These are phyloP conservation scores for Laguncularia racemosa DNA, from an alignment of 345 rosid genomes.

Conservation along the genomic window DNA sequence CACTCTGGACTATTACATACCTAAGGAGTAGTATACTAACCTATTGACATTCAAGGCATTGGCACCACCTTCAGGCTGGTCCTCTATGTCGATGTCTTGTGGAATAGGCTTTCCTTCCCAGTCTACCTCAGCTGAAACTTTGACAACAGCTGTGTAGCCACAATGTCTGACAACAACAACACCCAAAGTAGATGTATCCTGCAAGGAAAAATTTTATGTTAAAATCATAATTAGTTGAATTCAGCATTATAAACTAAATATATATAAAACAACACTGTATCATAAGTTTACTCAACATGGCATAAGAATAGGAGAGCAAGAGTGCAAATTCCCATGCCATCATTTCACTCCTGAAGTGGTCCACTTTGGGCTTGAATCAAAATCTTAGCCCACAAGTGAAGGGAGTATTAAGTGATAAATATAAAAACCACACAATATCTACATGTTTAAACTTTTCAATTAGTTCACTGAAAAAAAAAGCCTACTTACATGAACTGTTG, in stretches of 20 bases:
- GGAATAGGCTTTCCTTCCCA: constrained; percentile 41
- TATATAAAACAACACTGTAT: too few species aligned
- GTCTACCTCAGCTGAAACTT: constrained; percentile 49
- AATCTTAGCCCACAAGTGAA: too few species aligned
- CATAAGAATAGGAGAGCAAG: too few species aligned
- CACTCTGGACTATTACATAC: constrained; percentile 1
- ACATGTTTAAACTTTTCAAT: not conserved
- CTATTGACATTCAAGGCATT: constrained; percentile 86
- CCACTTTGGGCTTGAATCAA: too few species aligned
- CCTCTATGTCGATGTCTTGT: constrained; percentile 68
- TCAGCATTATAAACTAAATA: too few species aligned
- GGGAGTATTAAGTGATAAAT: too few species aligned
- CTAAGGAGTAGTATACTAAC: constrained; percentile 22
- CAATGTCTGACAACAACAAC: constrained; percentile 83
- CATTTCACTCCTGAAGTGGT: too few species aligned
- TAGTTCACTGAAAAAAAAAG: not conserved
- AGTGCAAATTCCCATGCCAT: too few species aligned
- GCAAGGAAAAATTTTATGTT: constrained; percentile 12
- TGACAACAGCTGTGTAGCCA: constrained; percentile 74
- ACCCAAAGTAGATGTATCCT: constrained; percentile 90
- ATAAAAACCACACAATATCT: too few species aligned
- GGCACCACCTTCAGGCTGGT: constrained; percentile 93
- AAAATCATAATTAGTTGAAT: too few species aligned
- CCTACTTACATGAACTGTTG: constrained; percentile 74
- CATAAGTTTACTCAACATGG: too few species aligned